A percentile compares a stretch with the other conserved stretches of the same genome.
Evolutionary conservation across 208 protist species (phyloP).

Genomic region (Angomonas deanei): DNA sequence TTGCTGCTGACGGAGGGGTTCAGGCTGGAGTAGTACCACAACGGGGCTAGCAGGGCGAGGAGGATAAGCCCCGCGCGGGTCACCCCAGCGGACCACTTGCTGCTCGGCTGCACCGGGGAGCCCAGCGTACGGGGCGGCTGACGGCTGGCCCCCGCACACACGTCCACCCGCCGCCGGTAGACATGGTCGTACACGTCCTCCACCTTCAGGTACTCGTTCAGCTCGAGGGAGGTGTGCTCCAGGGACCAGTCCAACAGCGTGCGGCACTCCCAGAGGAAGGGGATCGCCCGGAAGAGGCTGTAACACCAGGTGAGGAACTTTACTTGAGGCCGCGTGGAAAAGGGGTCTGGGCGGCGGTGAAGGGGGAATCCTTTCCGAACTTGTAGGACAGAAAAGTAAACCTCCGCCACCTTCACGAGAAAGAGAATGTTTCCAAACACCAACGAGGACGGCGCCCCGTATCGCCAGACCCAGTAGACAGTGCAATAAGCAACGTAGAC

Average conservation of each 20-base stretch:
- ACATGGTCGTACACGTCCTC: slow-evolving; percentile 67
- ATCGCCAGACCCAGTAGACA: slow-evolving; percentile 53
- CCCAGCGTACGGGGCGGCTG: slow-evolving; percentile 19
- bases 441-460: slow-evolving; percentile 14
- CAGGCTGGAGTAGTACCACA: slow-evolving; percentile 86
- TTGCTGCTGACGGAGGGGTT: slow-evolving; percentile 65
- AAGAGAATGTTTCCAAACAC: slow-evolving; percentile 45
- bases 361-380: slow-evolving; percentile 55
- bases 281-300: slow-evolving; percentile 41
- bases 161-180: slow-evolving; percentile 30
- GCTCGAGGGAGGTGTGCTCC: slow-evolving; percentile 51
- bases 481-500: slow-evolving; percentile 32
- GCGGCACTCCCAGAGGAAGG: slow-evolving; percentile 77
- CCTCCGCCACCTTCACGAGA: slow-evolving; percentile 32
- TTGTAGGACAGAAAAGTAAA: slow-evolving; percentile 43
- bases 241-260: slow-evolving; percentile 78
- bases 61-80: slow-evolving; percentile 45
- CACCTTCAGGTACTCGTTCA: slow-evolving; percentile 71
- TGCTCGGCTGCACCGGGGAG: slow-evolving; percentile 17
- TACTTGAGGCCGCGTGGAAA: slow-evolving; percentile 39
- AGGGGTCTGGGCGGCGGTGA: slow-evolving; percentile 52
- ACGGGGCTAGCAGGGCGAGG: slow-evolving; percentile 60
- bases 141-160: slow-evolving; percentile 10
- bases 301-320: slow-evolving; percentile 33
- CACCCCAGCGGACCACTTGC: slow-evolving; percentile 41